Percentiles rank a stretch among this genome's conserved stretches.
Evolutionary conservation across 2,329 filamentous ascomycete genomes (phyloP).

Genomic region (Talaromyces pinophilus): DNA sequence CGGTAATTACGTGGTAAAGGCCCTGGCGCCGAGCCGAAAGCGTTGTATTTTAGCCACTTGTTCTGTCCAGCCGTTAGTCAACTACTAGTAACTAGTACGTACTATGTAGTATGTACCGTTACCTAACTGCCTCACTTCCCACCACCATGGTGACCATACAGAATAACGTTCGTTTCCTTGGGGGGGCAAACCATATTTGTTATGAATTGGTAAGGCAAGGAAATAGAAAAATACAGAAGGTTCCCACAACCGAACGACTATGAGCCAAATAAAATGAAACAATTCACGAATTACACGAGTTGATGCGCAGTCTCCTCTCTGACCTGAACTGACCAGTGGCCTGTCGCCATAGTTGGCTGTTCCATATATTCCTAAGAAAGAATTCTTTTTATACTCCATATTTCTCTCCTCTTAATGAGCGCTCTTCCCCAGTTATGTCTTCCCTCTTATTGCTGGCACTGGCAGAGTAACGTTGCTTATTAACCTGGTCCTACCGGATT

Average conservation of each 20-base stretch:
- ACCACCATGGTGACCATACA: neutral
- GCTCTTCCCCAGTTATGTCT: slow-evolving; percentile 2
- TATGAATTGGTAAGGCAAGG: neutral
- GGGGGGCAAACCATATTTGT: neutral
- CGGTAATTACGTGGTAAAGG: neutral
- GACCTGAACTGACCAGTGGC: neutral
- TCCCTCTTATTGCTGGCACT: neutral
- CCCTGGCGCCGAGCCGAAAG: slow-evolving; percentile 1
- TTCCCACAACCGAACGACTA: neutral
- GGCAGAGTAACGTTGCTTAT: slow-evolving; percentile 17
- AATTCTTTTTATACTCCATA: slow-evolving; percentile 16
- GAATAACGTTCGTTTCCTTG: neutral
- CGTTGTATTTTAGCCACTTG: slow-evolving; percentile 5
- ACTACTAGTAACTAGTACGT: neutral
- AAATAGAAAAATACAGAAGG: slow-evolving; percentile 5
- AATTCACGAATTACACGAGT: neutral
- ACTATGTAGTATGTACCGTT: neutral
- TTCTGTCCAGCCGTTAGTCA: neutral
- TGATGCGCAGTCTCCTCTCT: neutral
- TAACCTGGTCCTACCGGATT: slow-evolving; percentile 7
- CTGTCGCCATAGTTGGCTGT: neutral
- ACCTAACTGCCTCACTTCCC: neutral
- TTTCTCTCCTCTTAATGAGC: slow-evolving; percentile 3
- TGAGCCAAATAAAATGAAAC: slow-evolving; percentile 1
- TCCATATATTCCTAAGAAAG: neutral